A percentile compares a stretch with the other conserved stretches of the same genome.
phyloP scores from a whole-genome alignment of 2,329 filamentous ascomycete species.

The Lasiodiplodia theobromae region DNA sequence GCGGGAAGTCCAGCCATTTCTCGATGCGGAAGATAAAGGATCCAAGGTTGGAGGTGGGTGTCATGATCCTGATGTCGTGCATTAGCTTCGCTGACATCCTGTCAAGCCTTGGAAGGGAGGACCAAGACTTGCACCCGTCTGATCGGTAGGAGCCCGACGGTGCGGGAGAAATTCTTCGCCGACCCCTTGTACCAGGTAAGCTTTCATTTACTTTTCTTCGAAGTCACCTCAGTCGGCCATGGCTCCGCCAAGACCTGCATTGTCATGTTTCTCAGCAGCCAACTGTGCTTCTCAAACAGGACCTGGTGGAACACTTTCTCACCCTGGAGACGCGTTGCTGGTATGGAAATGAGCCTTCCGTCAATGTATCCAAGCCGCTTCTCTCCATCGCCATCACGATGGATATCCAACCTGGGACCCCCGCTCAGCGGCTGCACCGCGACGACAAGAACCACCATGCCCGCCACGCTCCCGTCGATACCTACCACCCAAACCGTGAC shows the following conservation, averaged over 20 bases:
- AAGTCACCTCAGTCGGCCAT: too few species aligned
- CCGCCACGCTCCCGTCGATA: slow-evolving; percentile 37
- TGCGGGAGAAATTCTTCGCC: slow-evolving; percentile 46
- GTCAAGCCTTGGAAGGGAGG: slow-evolving; percentile 41
- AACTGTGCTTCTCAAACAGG: neutral
- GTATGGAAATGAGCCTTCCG: slow-evolving; percentile 41
- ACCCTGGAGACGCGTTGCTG: slow-evolving; percentile 45
- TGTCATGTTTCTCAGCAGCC: neutral
- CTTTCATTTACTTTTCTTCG: neutral
- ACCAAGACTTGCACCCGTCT: slow-evolving; percentile 47
- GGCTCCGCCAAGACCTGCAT: neutral
- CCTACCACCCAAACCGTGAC: slow-evolving; percentile 43
- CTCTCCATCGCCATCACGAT: slow-evolving; percentile 50
- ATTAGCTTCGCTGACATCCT: slow-evolving; percentile 5
- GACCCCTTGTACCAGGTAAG: slow-evolving; percentile 34
- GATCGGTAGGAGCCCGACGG: slow-evolving; percentile 45
- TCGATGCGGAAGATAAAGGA: slow-evolving; percentile 36
- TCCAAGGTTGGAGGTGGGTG: slow-evolving; percentile 36
- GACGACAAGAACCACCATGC: slow-evolving; percentile 52
- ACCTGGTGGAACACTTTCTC: slow-evolving; percentile 43
- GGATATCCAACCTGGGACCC: slow-evolving; percentile 43
- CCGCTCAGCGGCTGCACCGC: slow-evolving; percentile 46
- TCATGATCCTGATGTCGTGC: neutral
- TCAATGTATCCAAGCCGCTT: slow-evolving; percentile 45
- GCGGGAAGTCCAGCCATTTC: slow-evolving; percentile 39